Percentiles rank a stretch among this genome's conserved stretches.
phyloP scores from a whole-genome alignment of 805 yeast species.

The Candida lessepsii region DNA sequence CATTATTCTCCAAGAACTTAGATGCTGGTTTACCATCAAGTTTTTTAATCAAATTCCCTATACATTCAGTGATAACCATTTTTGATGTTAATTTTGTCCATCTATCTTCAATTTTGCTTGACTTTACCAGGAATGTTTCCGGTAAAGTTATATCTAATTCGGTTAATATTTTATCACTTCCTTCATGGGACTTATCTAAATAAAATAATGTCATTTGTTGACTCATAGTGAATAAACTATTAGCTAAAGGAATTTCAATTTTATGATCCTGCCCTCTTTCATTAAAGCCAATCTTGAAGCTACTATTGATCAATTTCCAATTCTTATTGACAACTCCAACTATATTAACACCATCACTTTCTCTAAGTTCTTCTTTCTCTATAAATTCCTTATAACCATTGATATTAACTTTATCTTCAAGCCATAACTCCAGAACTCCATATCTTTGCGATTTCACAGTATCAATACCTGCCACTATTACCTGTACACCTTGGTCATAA shows the following conservation, averaged over 20 bases:
- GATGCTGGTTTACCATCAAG: constrained; percentile 60
- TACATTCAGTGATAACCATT: constrained; percentile 46
- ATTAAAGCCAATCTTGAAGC: constrained; percentile 21
- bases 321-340: constrained; percentile 33
- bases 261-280: neutral
- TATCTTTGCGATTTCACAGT: constrained; percentile 30
- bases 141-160: constrained; percentile 6
- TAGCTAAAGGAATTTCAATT: constrained; percentile 33
- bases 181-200: constrained; percentile 17
- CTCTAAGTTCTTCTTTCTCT: constrained; percentile 22
- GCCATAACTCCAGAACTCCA: constrained; percentile 43
- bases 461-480: constrained; percentile 43
- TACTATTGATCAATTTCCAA: constrained; percentile 36
- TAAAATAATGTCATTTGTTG: constrained; percentile 36
- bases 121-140: neutral
- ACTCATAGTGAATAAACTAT: constrained; percentile 38
- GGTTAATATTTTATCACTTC: constrained; percentile 7
- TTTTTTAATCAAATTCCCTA: constrained; percentile 59
- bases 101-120: constrained; percentile 19
- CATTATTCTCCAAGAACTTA: constrained; percentile 48
- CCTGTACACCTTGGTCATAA: constrained; percentile 29
- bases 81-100: constrained; percentile 35
- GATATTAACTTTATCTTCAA: constrained; percentile 16
- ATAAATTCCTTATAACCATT: constrained; percentile 21
- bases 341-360: constrained; percentile 35